A percentile compares a stretch with the other conserved stretches of the same genome.
phyloP scores from a whole-genome alignment of 768 basidiomycete genomes.

The Naganishia kalamii region DNA sequence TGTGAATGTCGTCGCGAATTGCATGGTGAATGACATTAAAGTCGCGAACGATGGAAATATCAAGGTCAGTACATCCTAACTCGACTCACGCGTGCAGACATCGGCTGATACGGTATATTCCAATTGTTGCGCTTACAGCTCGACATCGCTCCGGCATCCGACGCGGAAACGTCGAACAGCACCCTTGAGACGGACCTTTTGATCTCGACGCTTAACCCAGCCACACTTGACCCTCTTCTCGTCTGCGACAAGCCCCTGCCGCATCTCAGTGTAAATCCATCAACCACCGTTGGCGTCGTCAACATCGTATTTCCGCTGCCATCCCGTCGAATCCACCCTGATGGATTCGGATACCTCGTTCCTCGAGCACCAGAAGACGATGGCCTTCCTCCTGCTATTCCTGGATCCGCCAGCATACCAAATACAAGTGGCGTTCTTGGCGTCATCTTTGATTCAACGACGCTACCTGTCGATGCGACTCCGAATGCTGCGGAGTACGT shows the following conservation, averaged over 20 bases:
- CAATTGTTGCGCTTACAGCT: not conserved
- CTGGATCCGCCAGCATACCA: slow-evolving; percentile 42
- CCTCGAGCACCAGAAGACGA: slow-evolving; percentile 53
- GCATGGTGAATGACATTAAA: not conserved
- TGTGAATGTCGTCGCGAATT: slow-evolving; percentile 55
- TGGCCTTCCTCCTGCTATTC: not conserved
- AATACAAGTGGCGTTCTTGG: slow-evolving; percentile 55
- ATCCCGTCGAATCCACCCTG: slow-evolving; percentile 60
- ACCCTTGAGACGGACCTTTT: slow-evolving; percentile 50
- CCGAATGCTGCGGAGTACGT: slow-evolving; percentile 41
- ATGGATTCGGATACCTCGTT: slow-evolving; percentile 89
- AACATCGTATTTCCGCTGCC: slow-evolving; percentile 69
- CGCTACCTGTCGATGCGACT: slow-evolving; percentile 59
- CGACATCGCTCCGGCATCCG: not conserved
- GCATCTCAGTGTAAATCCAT: slow-evolving; percentile 62
- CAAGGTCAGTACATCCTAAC: not conserved
- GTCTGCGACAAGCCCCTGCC: slow-evolving; percentile 51
- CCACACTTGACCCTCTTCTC: slow-evolving; percentile 53
- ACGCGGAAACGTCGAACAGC: not conserved
- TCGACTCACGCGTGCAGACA: too few species aligned
- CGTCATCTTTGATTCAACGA: slow-evolving; percentile 80
- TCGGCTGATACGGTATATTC: not conserved
- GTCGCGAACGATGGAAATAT: not conserved
- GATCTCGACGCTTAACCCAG: slow-evolving; percentile 67
- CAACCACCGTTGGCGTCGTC: slow-evolving; percentile 76